Base-by-base conservation (phyloP, 805 yeast genomes). In the Ogataea parapolymorpha region DNA sequence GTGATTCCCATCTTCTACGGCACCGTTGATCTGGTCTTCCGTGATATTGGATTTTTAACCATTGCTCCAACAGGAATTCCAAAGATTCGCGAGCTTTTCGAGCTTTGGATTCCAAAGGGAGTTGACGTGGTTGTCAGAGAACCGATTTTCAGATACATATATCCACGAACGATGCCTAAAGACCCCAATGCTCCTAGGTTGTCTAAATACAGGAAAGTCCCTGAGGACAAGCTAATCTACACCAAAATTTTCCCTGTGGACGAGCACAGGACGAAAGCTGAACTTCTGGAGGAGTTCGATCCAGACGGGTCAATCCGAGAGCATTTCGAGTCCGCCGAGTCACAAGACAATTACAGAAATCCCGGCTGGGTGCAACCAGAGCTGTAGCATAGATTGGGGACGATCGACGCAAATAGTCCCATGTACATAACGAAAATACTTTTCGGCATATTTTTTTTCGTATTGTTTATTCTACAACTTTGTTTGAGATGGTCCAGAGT, bases 1-100 rank as follows among this genome's bases (percentile, higher is more conserved):
- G 66, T 75, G 2, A 67, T 85, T 3, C 91, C 93, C 0, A 85
- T 87, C n/a, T 84, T 84, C 50, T 66, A 62, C 44, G 91, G 91
- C 0, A 56, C 74, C 4, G 63, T 85, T 8, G 95, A 85, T 51
- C 52, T 85, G 20, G 82, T 85, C 2, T 50, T 85, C 8, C 77
- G 75, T 38, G 79, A 79, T 45, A 56, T 80, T n/a, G 93, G 93
- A 0, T 80, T 72, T 50, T 46, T 84, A 2, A 73, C 77, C 26
- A 57, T 85, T 12, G 71, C 69, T 5, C 82, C 89, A 2, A 80
- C 85, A 0, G 84, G 87, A 27, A 35, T 37, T 8, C 46, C 48
- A 3, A 20, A 29, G 11, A 33, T 39, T 10, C 53, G 47, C 9
- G 69, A 67, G 0, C 42, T 70, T 4, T 70, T 67, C 44, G 77